Evolutionary conservation across 257 asterid genomes (phyloP).

Genomic region (Pogostemon cablin): DNA sequence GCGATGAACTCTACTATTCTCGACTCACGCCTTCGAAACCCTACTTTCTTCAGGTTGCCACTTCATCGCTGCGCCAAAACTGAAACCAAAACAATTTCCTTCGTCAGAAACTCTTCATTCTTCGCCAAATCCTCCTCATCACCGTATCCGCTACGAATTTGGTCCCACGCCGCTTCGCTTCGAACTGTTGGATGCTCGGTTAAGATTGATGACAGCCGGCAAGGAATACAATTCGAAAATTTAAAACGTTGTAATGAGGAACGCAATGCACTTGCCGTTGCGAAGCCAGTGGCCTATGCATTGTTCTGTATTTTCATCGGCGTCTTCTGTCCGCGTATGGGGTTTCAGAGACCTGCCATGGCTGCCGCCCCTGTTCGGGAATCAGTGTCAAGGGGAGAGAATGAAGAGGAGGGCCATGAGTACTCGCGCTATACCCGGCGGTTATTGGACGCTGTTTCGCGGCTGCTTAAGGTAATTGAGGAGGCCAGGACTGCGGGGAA

Average conservation of each 20-base stretch:
- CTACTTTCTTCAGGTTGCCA: conserved; percentile 35
- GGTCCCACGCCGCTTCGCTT: conserved; percentile 25
- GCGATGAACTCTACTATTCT: conserved; percentile 45
- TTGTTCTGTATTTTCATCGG: conserved; percentile 53
- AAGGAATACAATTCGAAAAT: conserved; percentile 12
- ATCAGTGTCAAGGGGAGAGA: conserved; percentile 30
- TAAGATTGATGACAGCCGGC: conserved; percentile 14
- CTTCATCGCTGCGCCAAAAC: conserved; percentile 35
- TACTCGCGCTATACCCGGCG: conserved; percentile 66
- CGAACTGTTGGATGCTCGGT: conserved; percentile 34
- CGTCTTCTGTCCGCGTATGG: conserved; percentile 49
- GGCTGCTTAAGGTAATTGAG: conserved; percentile 57
- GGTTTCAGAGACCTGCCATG: conserved; percentile 49
- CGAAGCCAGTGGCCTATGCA: conserved; percentile 65
- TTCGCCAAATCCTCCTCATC: conserved; percentile 33
- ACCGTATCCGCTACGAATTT: conserved; percentile 28
- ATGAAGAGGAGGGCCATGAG: conserved; percentile 48
- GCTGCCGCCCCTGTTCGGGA: conserved; percentile 44
- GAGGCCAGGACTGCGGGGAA: conserved; percentile 48
- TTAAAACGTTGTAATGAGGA: conserved; percentile 34
- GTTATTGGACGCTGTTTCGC: conserved; percentile 53
- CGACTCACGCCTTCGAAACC: conserved; percentile 35
- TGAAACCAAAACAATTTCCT: conserved; percentile 24
- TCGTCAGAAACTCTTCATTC: conserved; percentile 33
- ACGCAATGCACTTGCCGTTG: conserved; percentile 36